Percentiles rank a stretch among this genome's conserved stretches.
These are phyloP conservation scores for Elasticomyces elasticus DNA, from an alignment of 495 filamentous ascomycete genomes.

Conservation along the genomic window DNA sequence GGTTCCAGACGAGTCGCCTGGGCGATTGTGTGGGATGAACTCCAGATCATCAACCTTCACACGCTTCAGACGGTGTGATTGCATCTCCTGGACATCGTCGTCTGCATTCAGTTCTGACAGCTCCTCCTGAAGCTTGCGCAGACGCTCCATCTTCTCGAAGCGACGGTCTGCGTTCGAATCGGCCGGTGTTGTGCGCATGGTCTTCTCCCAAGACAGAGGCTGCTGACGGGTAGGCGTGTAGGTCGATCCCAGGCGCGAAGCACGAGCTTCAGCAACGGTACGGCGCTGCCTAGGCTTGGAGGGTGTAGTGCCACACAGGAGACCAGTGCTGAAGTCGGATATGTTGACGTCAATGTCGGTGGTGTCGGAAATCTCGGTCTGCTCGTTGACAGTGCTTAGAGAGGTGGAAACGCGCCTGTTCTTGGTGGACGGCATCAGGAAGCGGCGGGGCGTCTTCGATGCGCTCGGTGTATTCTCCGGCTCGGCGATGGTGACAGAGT, in stretches of 20 bases:
- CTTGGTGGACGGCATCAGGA: slow-evolving; percentile 11
- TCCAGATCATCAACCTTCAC: slow-evolving; percentile 20
- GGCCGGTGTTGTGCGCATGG: background rate
- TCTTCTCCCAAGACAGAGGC: background rate
- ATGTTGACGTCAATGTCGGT: background rate
- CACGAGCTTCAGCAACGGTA: background rate
- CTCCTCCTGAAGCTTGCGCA: slow-evolving; percentile 3
- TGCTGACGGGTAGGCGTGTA: background rate
- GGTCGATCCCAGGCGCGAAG: background rate
- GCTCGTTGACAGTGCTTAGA: slow-evolving; percentile 16
- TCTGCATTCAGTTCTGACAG: slow-evolving; percentile 10
- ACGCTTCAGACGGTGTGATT: slow-evolving; percentile 14
- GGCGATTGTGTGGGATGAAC: slow-evolving; percentile 19
- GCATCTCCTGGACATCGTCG: slow-evolving; percentile 14
- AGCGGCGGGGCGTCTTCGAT: background rate
- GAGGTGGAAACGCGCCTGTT: slow-evolving; percentile 8
- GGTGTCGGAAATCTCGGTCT: background rate
- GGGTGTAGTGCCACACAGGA: background rate
- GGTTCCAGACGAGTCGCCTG: slow-evolving; percentile 11
- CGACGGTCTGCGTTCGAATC: slow-evolving; percentile 7
- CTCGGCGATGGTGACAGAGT: background rate
- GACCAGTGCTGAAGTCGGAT: background rate
- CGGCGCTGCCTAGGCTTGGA: slow-evolving; percentile 2
- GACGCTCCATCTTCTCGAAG: slow-evolving; percentile 4
- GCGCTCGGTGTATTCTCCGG: background rate